Evolutionary conservation across 805 yeast species (phyloP), one percentile per base, ranked within the genome.

Genomic region (Myxozyma udenii): DNA sequence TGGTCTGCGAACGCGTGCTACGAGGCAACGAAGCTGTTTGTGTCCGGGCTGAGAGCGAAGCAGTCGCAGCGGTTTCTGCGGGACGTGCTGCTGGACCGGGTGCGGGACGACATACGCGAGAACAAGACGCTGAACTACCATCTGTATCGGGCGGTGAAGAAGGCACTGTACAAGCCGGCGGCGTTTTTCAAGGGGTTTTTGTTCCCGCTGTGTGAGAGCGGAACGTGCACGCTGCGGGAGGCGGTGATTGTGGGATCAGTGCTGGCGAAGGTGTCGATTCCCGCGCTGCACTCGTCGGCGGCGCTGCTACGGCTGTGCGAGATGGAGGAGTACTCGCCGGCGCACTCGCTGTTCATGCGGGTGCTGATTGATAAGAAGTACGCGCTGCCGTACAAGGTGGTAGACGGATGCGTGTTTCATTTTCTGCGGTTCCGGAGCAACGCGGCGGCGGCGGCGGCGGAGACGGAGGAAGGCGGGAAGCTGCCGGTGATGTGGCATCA

Each of bases 401-500:
- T 93, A 56, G 98, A 93, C 67, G 95, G 89, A 59, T 77, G 88
- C 58, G 98, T 93, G 16, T 90, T 87, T 67, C 95, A 89, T 66
- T 93, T 93, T 70, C 85, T 91, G 85, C 78, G 88, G 62, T 93
- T 93, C 71, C 79, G 97, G 73, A 68, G 63, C 30, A 69, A 71
- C 41, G 62, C 63, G 55, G 70, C 69, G 62, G 63, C 62, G 55
- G 70, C 69, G 62, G 72, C 70, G 44, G 71, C 70, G 43, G 68
- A 76, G 50, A 71, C 21, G n/a, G 26, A 43, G 24, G 16, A 37
- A 5, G 78, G 78, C 44, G n/a, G n/a, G n/a, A 45, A 37, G 19
- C 76, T 93, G 66, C 98, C 98, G 5, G 86, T 93, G 16, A 91
- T 91, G 33, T 93, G 98, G 98, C 98, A 95, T 68, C 95, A 91